phyloP scores from a whole-genome alignment of 169 alveolate genomes.

The Plasmodium sp. region DNA sequence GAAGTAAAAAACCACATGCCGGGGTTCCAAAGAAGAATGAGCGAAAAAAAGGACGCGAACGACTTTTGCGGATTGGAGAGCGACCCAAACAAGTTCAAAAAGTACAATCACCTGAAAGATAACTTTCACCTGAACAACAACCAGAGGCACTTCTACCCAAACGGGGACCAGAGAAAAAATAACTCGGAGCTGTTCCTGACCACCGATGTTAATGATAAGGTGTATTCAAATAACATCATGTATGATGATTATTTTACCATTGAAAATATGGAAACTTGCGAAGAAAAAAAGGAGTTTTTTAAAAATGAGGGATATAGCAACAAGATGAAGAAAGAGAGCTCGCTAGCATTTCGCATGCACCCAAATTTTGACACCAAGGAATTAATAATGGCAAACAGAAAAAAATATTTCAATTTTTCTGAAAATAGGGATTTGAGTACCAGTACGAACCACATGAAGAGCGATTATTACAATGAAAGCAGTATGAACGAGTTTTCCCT shows the following conservation, averaged over 20 bases:
- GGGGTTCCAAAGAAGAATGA: not conserved
- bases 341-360: not conserved
- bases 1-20: conserved; percentile 1
- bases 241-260: conserved; percentile 75
- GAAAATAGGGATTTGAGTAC: conserved; percentile 8
- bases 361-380: conserved; percentile 14
- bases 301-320: conserved; percentile 25
- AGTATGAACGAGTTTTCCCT: not conserved
- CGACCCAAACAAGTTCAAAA: conserved; percentile 31
- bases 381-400: not conserved
- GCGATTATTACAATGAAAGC: conserved; percentile 10
- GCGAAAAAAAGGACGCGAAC: conserved; percentile 4
- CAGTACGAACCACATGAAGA: not conserved
- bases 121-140: conserved; percentile 48
- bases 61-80: conserved; percentile 2
- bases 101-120: conserved; percentile 64
- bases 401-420: conserved; percentile 1
- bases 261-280: conserved; percentile 64
- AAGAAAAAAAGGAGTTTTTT: conserved; percentile 49
- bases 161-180: conserved; percentile 18
- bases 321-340: not conserved
- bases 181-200: conserved; percentile 31
- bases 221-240: conserved; percentile 55
- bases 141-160: conserved; percentile 23
- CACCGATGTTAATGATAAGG: conserved; percentile 22